Evolutionary conservation across 2,329 filamentous ascomycete species (phyloP).

Genomic region (Ophiostoma himal-ulmi): DNA sequence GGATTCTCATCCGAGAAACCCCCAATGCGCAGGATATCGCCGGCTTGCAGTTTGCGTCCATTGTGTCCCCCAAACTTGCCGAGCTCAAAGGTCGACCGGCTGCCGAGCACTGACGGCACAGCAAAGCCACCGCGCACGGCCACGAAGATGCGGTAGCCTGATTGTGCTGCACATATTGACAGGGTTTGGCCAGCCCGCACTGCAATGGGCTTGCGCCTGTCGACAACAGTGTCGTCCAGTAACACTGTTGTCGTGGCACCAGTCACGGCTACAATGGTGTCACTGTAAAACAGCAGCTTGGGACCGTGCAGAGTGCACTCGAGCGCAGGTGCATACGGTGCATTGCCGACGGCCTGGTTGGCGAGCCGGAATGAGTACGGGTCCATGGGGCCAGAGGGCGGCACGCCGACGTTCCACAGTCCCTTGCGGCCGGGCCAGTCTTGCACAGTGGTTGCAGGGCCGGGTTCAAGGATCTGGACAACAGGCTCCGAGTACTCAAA

Average conservation of each 20-base stretch:
- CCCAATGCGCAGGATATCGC: constrained; percentile 46
- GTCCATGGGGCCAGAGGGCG: constrained; percentile 58
- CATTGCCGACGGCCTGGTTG: constrained; percentile 55
- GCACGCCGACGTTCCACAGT: constrained; percentile 50
- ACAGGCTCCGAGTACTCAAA: constrained; percentile 46
- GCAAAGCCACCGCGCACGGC: constrained; percentile 41
- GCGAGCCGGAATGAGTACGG: constrained; percentile 51
- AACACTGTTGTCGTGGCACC: constrained; percentile 49
- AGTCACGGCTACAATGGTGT: constrained; percentile 51
- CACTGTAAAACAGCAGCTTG: constrained; percentile 49
- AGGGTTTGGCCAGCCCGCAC: background rate
- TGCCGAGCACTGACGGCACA: constrained; percentile 3
- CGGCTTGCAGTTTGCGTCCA: constrained; percentile 47
- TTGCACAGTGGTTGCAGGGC: constrained; percentile 18
- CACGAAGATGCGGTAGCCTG: constrained; percentile 49
- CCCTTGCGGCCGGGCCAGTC: constrained; percentile 53
- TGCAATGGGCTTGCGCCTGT: background rate
- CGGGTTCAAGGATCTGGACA: constrained; percentile 39
- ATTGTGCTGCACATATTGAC: background rate
- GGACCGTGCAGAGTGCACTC: constrained; percentile 58
- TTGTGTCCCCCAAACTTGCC: constrained; percentile 50
- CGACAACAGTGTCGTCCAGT: constrained; percentile 40
- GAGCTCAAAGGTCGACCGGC: constrained; percentile 8
- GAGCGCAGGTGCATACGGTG: constrained; percentile 45
- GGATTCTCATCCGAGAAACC: constrained; percentile 22